These are phyloP conservation scores for Solanum sejunctum DNA, from an alignment of 257 asterid genomes.

Conservation along the genomic window DNA sequence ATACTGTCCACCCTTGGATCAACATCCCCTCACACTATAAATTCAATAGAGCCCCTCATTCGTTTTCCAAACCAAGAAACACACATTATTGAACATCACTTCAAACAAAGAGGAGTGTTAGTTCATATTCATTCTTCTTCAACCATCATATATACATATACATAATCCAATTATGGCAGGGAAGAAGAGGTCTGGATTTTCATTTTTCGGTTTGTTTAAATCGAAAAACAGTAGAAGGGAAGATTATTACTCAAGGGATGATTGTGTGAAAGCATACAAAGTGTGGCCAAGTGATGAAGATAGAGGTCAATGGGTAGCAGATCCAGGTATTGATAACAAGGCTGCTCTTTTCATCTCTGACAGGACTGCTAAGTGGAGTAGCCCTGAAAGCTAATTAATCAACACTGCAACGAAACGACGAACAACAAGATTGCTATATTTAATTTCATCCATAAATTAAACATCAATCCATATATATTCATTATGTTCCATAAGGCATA, in stretches of 20 bases:
- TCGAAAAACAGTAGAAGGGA: constrained; percentile 6
- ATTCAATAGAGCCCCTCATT: constrained; percentile 13
- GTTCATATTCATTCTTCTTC: background rate
- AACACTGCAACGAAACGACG: no score
- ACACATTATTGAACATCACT: background rate
- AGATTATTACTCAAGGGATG: constrained; percentile 18
- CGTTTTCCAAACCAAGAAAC: constrained; percentile 2
- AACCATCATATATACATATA: background rate
- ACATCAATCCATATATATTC: background rate
- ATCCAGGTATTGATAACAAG: constrained; percentile 59
- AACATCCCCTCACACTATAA: constrained; percentile 27
- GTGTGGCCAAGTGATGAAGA: constrained; percentile 81
- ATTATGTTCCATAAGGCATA: background rate
- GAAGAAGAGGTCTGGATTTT: constrained; percentile 27
- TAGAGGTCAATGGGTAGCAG: constrained; percentile 71
- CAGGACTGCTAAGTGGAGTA: constrained; percentile 45
- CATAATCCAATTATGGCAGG: constrained; percentile 26
- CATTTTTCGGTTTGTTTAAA: constrained; percentile 39
- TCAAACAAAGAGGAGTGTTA: background rate
- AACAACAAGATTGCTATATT: background rate
- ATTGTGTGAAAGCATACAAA: constrained; percentile 52
- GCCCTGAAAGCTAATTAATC: constrained; percentile 15
- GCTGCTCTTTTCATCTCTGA: constrained; percentile 45
- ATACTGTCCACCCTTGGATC: constrained; percentile 20
- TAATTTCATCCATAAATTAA: background rate